Base-by-base conservation (phyloP, 768 basidiomycete genomes). In the Galerina marginata region DNA sequence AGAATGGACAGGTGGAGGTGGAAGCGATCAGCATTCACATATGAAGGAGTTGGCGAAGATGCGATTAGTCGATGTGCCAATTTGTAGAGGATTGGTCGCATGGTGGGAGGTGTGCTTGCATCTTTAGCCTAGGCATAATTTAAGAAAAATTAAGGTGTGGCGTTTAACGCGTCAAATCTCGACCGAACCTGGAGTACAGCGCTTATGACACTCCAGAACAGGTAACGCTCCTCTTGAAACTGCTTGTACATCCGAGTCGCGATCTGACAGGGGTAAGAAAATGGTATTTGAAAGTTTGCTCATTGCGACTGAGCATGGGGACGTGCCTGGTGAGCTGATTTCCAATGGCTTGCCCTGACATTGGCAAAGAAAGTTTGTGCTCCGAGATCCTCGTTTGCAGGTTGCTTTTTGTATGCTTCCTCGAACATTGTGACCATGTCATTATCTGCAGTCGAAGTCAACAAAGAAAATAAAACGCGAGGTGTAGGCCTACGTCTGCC, bases 371-470 rank as follows among this genome's bases (percentile, higher is more conserved):
- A 95, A 0, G 90, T 88, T 71, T 95, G 92, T 23, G 83, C 83
- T 20, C 89, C 93, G 9, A 93, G 85, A 61, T 95, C 93, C 70
- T 95, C 93, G 68, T 92, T 93, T 4, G 74, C 67, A 16, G 93
- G 93, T 59, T 91, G 86, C 62, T 88, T 86, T 73, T 90, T 93
- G 78, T 84, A 93, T 1, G 93, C 93, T 50, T 92, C 88, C 62
- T 94, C 93, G 67, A 90, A 94, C 89, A 95, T 92, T 9, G 80
- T 80, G 44, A 93, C 84, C 79, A 90, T 87, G 73, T 95, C 93
- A 60, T 85, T 84, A 74, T 91, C 92, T 82, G 52, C 9, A 51
- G 7, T 60, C 37, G 38, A 23, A 20, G 15, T 55, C 56, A 54
- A 59, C 49, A 33, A 42, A 10, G 33, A 52, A 44, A 15, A n/a